Base-by-base conservation (phyloP, 2,329 filamentous ascomycete genomes). In the Exophiala alcalophila region DNA sequence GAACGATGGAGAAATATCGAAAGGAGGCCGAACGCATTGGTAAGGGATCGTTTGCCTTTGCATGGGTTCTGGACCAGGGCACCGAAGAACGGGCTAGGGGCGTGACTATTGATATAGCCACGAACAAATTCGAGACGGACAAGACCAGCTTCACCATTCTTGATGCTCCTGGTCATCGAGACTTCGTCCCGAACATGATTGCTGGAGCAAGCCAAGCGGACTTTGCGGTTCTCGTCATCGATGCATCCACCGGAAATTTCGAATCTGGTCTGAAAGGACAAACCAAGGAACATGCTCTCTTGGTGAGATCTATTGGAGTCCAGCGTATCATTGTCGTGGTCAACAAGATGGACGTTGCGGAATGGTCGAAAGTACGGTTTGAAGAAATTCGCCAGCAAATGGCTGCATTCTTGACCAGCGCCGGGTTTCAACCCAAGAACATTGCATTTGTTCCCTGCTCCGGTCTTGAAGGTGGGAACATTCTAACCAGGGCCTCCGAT, bases 111-210 rank as follows among this genome's bases (percentile, higher is more conserved):
- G 92, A 98, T 61, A 92, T 97, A 59, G 91, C 92, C 6, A 94
- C 86, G 12, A 94, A 94, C 61, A 82, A 89, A 52, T 98, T 98
- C 60, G 86, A 94, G 61, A 98, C 94, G 0, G 81, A 86, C 1
- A 84, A 77, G 37, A 92, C 88, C 0, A 78, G 77, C 8, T 97
- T 97, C 60, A 97, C 92, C 1, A 95, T 98, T 31, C 74, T 98
- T 4, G 92, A 98, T 62, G 91, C 92, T 0, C 92, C 92, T 0
- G 92, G 92, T 0, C 92, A 98, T 65, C 79, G 83, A 48, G 92
- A 98, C 62, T 98, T 97, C 61, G 89, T 98, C 14, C 92, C 92
- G 1, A 98, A 96, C 64, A 98, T 98, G 92, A 96, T 98, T 62
- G 91, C 91, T 2, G 92, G 92, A 10, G 89, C 91, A 3, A 92